These are phyloP conservation scores for Leccinum angustisporum DNA, from an alignment of 1,284 basidiomycete genomes.

Conservation along the genomic window DNA sequence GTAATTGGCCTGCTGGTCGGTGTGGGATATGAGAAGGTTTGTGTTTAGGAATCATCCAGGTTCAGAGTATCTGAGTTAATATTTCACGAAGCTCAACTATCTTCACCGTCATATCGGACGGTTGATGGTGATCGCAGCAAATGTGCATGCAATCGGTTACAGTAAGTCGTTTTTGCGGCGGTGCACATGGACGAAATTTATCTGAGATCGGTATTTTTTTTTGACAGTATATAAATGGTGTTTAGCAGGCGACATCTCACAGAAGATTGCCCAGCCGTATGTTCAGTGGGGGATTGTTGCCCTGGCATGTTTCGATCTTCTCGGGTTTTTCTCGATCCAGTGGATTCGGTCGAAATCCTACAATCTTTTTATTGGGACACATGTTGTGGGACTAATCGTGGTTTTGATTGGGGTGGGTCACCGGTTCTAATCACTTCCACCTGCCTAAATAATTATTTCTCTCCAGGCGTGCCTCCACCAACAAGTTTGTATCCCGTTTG, in stretches of 20 bases:
- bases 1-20: constrained; percentile 62
- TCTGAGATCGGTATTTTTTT: background rate
- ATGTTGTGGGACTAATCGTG: constrained; percentile 44
- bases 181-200: background rate
- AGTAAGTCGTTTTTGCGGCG: constrained; percentile 41
- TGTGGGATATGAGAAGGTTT: constrained; percentile 72
- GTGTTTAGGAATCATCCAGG: constrained; percentile 12
- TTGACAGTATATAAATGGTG: constrained; percentile 60
- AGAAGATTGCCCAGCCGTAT: constrained; percentile 34
- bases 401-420: constrained; percentile 48
- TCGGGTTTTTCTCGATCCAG: constrained; percentile 52
- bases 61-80: background rate
- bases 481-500: constrained; percentile 44
- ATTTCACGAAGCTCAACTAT: constrained; percentile 60
- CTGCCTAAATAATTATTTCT: background rate
- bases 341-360: constrained; percentile 53
- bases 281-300: constrained; percentile 52
- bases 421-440: constrained; percentile 1
- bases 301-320: constrained; percentile 50
- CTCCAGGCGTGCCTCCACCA: constrained; percentile 48
- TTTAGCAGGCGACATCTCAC: constrained; percentile 41
- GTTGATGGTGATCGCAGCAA: constrained; percentile 59
- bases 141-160: constrained; percentile 65
- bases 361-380: constrained; percentile 54
- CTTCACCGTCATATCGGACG: constrained; percentile 75